Evolutionary conservation across 2,329 filamentous ascomycete genomes (phyloP), one percentile per base, ranked within the genome.

Genomic region (Trichophyton equinum): DNA sequence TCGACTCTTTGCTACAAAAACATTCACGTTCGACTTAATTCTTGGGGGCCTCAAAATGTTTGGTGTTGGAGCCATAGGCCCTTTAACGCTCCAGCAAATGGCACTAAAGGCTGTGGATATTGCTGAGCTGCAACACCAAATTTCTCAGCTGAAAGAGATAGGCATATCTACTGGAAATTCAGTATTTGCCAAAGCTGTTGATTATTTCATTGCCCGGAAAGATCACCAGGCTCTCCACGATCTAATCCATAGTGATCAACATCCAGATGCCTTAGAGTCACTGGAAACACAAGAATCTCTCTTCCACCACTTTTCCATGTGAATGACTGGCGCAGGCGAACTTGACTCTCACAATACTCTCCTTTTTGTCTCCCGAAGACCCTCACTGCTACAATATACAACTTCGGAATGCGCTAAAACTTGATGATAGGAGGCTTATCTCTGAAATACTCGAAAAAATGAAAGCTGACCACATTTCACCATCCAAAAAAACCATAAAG

Each of bases 1-100:
- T n/a, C 82, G 85, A 64, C 84, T 90, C 76, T 91, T 96, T 70
- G 91, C 91, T 8, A 87, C 85, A 1, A 85, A 79, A 61, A 87
- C 88, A 71, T 80, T 94, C 22, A 82, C 85, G 0, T 77, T 91
- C 8, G 84, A 91, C 61, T 82, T 86, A 65, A 83, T 89, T 27
- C 83, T 95, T 60, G 82, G 82, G 38, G 80, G 88, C 5, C 76
- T 94, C 18, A 79, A 81, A 61, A 83, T 87, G 67, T 81, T 95
- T 58, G 88, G 88, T 1, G 77, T 95, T 4, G 78, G 83, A 56
- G 76, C 79, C 40, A 86, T 96, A 64, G 91, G 91, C 0, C 86
- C 90, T 0, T 75, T 87, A 18, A 87, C 89, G 3, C 71, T 96
- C 20, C 87, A 91, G 65, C 86, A 91, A 53, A 83, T 96, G 71